phyloP scores from a whole-genome alignment of 2,329 filamentous ascomycete genomes.

The Mycosphaerella arachidis region DNA sequence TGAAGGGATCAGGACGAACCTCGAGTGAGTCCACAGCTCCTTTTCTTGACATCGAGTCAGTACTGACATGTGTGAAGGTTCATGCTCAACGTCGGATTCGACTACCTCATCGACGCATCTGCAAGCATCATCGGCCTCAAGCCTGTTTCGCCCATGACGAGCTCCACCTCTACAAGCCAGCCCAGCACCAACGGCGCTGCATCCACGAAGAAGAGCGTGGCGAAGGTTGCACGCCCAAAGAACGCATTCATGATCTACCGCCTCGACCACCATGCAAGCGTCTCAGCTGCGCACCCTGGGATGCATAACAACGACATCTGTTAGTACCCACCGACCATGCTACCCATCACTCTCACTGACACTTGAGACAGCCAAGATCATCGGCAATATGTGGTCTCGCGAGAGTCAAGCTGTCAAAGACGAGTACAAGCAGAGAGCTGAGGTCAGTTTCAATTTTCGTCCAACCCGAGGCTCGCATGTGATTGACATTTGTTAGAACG shows the following conservation, averaged over 20 bases:
- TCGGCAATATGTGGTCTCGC: slow-evolving; percentile 1
- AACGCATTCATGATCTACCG: slow-evolving; percentile 11
- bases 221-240: slow-evolving; percentile 10
- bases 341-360: neutral
- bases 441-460: neutral
- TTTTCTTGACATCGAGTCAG: neutral
- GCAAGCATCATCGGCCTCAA: slow-evolving; percentile 2
- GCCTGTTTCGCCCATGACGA: neutral
- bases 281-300: slow-evolving; percentile 4
- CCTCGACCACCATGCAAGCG: slow-evolving; percentile 10
- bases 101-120: neutral
- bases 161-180: slow-evolving; percentile 13
- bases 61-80: neutral
- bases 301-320: slow-evolving; percentile 18
- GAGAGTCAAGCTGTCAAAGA: slow-evolving; percentile 9
- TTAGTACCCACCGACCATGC: neutral
- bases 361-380: slow-evolving; percentile 2
- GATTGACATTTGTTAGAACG: neutral
- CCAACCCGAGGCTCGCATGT: neutral
- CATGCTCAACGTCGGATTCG: neutral
- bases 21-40: slow-evolving; percentile 43
- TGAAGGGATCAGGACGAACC: slow-evolving; percentile 39
- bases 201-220: slow-evolving; percentile 8
- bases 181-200: slow-evolving; percentile 11
- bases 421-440: slow-evolving; percentile 13